Base-by-base conservation (phyloP, 73 alveolate species). In the Blepharisma stoltei region DNA sequence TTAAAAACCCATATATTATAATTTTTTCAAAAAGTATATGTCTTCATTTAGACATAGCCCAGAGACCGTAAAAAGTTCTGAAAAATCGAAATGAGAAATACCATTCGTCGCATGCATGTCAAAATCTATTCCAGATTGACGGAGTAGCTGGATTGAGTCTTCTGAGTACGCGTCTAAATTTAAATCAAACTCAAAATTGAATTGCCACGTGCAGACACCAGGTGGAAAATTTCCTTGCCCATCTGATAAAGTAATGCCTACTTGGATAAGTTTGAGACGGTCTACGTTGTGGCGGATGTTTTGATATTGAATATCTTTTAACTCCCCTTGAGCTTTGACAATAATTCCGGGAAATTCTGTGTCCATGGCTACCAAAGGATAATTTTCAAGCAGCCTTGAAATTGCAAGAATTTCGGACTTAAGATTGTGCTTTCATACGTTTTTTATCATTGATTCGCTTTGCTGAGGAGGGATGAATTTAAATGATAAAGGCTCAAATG, bases 231-330 rank as follows among this genome's bases (percentile, higher is more conserved):
- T 85, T 18, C 97, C 97, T 48, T 90, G 70, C 20, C 85, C 84
- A 77, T 92, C 89, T 37, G 92, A 79, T 66, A 92, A 77, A 41
- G 98, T 86, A 23, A 92, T 81, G 32, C 98, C 98, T 45, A 90
- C 71, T 81, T 92, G 91, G 46, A 92, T 92, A 75, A 92, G 78
- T 78, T 90, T 92, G 48, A 90, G 73, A 48, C 82, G 77, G 70
- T 92, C 96, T 41, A 90, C 96, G 76, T 92, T 92, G 75, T 81
- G 25, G 77, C 88, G 83, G 32, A 90, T 70, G 76, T 88, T 87
- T 81, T 82, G 78, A 78, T 92, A 92, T 4, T 69, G 65, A 38
- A 43, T 11, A 25, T 73, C 82, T 73, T 41, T 48, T 5, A 73
- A 14, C 25, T 48, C 81, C 1, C 82, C 82, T 73, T 23, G 53